phyloP scores from a whole-genome alignment of 805 yeast genomes.

The Lipomyces spencermartinsiae region DNA sequence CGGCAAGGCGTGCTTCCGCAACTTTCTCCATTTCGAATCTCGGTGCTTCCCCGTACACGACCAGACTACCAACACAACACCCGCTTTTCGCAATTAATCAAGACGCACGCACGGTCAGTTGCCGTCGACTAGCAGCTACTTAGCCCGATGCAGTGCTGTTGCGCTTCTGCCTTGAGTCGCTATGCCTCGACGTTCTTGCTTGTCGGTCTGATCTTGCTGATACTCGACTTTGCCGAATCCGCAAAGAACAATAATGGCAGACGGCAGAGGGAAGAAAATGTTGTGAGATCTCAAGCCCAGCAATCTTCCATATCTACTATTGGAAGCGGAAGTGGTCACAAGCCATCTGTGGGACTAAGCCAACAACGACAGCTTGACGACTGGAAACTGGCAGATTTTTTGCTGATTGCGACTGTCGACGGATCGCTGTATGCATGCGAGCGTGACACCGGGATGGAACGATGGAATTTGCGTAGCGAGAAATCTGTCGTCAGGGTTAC shows the following conservation, averaged over 20 bases:
- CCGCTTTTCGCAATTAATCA: not conserved
- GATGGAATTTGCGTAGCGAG: slow-evolving; percentile 77
- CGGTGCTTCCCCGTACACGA: not conserved
- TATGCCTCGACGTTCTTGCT: slow-evolving; percentile 6
- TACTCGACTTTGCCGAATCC: slow-evolving; percentile 14
- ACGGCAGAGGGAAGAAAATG: slow-evolving; percentile 12
- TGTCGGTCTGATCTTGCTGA: slow-evolving; percentile 18
- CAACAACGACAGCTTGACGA: slow-evolving; percentile 51
- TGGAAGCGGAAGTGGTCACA: not conserved
- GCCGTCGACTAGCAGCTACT: slow-evolving; percentile 1
- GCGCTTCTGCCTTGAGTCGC: slow-evolving; percentile 20
- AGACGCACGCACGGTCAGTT: not conserved
- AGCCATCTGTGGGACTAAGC: not conserved
- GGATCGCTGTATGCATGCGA: slow-evolving; percentile 85
- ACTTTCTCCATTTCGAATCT: not conserved
- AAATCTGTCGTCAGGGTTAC: slow-evolving; percentile 62
- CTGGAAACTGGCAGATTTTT: slow-evolving; percentile 60
- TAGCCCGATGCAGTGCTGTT: slow-evolving; percentile 26
- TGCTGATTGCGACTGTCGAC: slow-evolving; percentile 81
- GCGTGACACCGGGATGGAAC: slow-evolving; percentile 71
- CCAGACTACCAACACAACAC: not conserved
- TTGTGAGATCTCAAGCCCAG: not conserved
- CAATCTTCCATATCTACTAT: slow-evolving; percentile 7
- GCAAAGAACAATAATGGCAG: slow-evolving; percentile 19
- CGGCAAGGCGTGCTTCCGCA: not conserved